These are phyloP conservation scores for Royoungia palumana DNA, from an alignment of 768 basidiomycete genomes.

Conservation along the genomic window DNA sequence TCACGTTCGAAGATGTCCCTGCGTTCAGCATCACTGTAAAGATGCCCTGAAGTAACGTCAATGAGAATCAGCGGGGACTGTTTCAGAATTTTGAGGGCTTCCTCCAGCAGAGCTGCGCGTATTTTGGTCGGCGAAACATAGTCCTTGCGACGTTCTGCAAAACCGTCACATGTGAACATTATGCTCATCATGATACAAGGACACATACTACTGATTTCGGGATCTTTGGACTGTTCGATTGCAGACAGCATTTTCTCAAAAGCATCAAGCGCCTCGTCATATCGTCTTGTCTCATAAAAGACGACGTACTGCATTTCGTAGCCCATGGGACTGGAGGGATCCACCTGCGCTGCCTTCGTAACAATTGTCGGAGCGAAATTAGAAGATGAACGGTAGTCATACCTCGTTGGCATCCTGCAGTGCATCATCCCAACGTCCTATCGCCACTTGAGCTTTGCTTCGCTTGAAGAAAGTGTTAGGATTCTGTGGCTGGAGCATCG, in stretches of 20 bases:
- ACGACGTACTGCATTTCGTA: not conserved
- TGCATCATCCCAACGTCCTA: slow-evolving; percentile 5
- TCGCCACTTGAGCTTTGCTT: slow-evolving; percentile 5
- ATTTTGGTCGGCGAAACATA: not conserved
- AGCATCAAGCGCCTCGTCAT: slow-evolving; percentile 3
- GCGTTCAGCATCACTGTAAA: not conserved
- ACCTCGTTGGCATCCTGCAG: slow-evolving; percentile 8
- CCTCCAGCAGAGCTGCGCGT: not conserved
- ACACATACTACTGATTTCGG: not conserved
- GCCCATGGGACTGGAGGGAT: not conserved
- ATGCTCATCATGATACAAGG: not conserved
- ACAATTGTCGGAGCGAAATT: not conserved
- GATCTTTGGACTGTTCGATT: slow-evolving; percentile 1
- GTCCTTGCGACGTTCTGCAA: not conserved
- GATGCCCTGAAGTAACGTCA: not conserved
- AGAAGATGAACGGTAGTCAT: not conserved
- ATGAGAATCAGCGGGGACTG: not conserved
- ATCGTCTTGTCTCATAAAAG: not conserved
- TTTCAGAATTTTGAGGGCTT: not conserved
- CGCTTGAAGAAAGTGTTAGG: slow-evolving; percentile 2
- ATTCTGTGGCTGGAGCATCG: not conserved
- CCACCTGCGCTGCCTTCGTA: not conserved
- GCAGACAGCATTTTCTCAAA: slow-evolving; percentile 1
- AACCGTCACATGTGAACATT: not conserved
- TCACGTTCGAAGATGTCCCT: slow-evolving; percentile 1